Evolutionary conservation across 1,284 basidiomycete species (phyloP), one percentile per base, ranked within the genome.

Genomic region (Anthracocystis panici-leucophaei): DNA sequence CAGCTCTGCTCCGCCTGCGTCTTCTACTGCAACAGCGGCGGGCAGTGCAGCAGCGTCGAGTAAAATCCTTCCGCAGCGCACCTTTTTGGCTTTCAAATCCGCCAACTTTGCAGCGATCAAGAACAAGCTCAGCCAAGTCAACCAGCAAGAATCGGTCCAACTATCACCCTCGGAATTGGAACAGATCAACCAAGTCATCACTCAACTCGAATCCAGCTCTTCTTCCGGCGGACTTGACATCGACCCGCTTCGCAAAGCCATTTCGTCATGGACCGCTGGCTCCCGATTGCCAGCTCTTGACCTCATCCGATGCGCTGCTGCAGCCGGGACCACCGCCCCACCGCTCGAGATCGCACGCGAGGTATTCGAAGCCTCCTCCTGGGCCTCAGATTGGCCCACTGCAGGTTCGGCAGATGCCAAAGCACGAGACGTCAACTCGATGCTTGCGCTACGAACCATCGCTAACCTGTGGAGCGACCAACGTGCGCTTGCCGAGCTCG

Each of bases 281-380:
- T 89, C 91, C 69, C 89, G 92, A 7, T 96, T 97, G 86, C 96
- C 96, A 61, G 93, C 95, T 2, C 90, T 99, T 79, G 96, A 99
- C 82, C 88, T 98, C 9, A 88, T 91, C 51, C 91, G 96, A 31
- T 88, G 94, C 31, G 86, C 96, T 10, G 88, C 91, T n/a, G 91
- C 90, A 0, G 90, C 89, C 16, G 57, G 87, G 5, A 85, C 87
- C 8, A 81, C 88, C 0, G 87, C 84, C 14, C 80, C 89, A 52
- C 88, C 89, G 41, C 86, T 88, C 31, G 87, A 86, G 41, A 89
- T 93, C 76, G 87, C 92, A 14, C 86, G 89, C 10, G 87, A 89
- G 7, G 85, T 95, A 16, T 89, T 94, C 81, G 87, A 87, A 57
- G 91, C 90, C 3, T 90, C 91, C 1, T 90, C 91, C 46, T 95